These are phyloP conservation scores for Corylus avellana DNA, from an alignment of 306 rosid genomes.

Conservation along the genomic window DNA sequence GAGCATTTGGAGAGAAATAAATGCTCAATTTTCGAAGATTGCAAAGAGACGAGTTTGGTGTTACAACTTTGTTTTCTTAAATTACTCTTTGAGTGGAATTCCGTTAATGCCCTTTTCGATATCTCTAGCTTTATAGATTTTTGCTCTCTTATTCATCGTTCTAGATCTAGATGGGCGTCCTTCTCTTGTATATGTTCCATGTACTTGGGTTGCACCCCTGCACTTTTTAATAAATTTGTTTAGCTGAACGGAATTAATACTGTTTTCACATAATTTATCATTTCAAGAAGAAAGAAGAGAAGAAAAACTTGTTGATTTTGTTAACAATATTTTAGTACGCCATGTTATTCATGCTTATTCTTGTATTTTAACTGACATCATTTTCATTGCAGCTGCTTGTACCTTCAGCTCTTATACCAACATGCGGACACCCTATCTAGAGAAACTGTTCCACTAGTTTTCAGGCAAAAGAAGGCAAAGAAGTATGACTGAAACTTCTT, in stretches of 20 bases:
- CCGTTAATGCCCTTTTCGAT: too few relatives aligned
- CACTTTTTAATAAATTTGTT: neutral
- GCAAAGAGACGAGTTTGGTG: too few relatives aligned
- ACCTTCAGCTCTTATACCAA: slow-evolving; percentile 82
- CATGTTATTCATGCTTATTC: slow-evolving; percentile 8
- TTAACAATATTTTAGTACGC: neutral
- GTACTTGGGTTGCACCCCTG: too few relatives aligned
- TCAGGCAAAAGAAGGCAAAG: slow-evolving; percentile 69
- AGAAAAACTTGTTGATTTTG: neutral
- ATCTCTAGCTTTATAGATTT: too few relatives aligned
- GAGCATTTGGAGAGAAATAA: too few relatives aligned
- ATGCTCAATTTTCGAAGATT: too few relatives aligned
- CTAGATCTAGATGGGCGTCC: too few relatives aligned
- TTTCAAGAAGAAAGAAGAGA: neutral
- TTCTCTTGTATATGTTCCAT: too few relatives aligned
- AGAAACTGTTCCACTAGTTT: slow-evolving; percentile 73
- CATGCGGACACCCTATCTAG: slow-evolving; percentile 73
- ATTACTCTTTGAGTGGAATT: too few relatives aligned
- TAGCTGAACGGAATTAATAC: neutral
- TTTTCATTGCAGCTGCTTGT: slow-evolving; percentile 71
- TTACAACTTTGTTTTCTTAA: too few relatives aligned
- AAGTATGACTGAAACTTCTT: slow-evolving; percentile 48
- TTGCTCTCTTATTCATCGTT: too few relatives aligned
- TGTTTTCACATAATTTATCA: neutral
- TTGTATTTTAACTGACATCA: slow-evolving; percentile 27